Conservation (phyloP, 176 grass and related monocot genomes). For the maize (Zea mays) region DNA sequence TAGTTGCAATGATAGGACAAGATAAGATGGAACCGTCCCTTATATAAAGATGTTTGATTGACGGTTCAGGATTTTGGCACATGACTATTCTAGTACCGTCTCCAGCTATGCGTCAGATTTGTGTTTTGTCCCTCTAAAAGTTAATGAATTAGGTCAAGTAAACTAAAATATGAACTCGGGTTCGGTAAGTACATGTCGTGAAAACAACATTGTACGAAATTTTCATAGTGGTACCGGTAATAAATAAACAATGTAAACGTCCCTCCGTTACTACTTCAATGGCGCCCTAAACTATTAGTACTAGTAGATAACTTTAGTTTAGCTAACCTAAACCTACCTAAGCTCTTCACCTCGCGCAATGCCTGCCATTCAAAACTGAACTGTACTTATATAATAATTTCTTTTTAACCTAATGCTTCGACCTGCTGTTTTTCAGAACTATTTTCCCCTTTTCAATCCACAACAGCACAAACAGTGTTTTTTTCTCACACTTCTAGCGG, state of each 20-base stretch:
- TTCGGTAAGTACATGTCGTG: too few relatives aligned
- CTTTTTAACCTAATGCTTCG: not conserved
- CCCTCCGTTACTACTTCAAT: not conserved
- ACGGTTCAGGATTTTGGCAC: too few relatives aligned
- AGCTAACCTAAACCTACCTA: slow-evolving; percentile 57
- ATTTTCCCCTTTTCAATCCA: not conserved
- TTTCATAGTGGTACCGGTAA: not conserved
- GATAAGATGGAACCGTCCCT: too few relatives aligned
- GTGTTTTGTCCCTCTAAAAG: not conserved
- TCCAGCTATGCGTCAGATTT: not conserved
- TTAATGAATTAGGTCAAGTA: not conserved
- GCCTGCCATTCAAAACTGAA: not conserved
- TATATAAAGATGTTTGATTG: too few relatives aligned
- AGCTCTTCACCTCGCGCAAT: slow-evolving; percentile 11
- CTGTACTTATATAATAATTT: not conserved
- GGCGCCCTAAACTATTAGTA: slow-evolving; percentile 20
- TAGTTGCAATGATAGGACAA: too few relatives aligned
- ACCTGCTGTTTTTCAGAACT: not conserved
- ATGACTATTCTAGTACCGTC: too few relatives aligned
- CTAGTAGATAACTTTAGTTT: slow-evolving; percentile 22
- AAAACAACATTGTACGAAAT: not conserved
- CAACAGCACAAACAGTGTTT: too few relatives aligned
- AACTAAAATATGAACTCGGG: not conserved
- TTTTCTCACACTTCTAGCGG: not conserved
- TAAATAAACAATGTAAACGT: not conserved